Evolutionary conservation across 2,329 filamentous ascomycete genomes (phyloP).

Genomic region (Purpureocillium lavendulum): DNA sequence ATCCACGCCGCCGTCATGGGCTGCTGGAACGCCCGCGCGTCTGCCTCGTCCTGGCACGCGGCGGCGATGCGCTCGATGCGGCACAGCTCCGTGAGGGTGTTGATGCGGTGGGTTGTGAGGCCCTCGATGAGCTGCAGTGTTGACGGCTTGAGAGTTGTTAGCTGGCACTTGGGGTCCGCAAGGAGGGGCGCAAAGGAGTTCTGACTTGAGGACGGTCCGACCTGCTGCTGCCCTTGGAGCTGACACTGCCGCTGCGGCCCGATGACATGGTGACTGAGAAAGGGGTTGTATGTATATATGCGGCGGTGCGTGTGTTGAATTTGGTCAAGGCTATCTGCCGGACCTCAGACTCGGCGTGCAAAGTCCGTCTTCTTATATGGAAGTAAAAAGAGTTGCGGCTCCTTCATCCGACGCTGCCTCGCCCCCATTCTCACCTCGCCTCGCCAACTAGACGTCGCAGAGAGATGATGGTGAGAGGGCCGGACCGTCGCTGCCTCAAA

Average conservation of each 20-base stretch:
- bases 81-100: slow-evolving; percentile 64
- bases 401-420: neutral
- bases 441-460: neutral
- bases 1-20: slow-evolving; percentile 66
- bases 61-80: slow-evolving; percentile 62
- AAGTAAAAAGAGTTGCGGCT: too few species aligned
- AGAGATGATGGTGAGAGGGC: too few species aligned
- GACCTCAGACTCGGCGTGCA: too few species aligned
- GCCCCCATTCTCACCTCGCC: slow-evolving; percentile 1
- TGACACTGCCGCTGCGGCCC: slow-evolving; percentile 3
- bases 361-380: too few species aligned
- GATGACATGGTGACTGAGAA: slow-evolving; percentile 5
- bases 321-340: too few species aligned
- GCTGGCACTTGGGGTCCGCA: too few species aligned
- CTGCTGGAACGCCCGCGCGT: slow-evolving; percentile 47
- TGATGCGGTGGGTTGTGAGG: slow-evolving; percentile 58
- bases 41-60: slow-evolving; percentile 45
- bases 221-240: slow-evolving; percentile 4
- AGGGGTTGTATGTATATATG: too few species aligned
- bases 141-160: slow-evolving; percentile 32
- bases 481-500: too few species aligned
- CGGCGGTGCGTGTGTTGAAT: too few species aligned
- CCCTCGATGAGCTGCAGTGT: slow-evolving; percentile 55
- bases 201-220: slow-evolving; percentile 3
- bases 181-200: neutral